Conservation (phyloP, 331 rosid species). For the Malus hybrid region DNA sequence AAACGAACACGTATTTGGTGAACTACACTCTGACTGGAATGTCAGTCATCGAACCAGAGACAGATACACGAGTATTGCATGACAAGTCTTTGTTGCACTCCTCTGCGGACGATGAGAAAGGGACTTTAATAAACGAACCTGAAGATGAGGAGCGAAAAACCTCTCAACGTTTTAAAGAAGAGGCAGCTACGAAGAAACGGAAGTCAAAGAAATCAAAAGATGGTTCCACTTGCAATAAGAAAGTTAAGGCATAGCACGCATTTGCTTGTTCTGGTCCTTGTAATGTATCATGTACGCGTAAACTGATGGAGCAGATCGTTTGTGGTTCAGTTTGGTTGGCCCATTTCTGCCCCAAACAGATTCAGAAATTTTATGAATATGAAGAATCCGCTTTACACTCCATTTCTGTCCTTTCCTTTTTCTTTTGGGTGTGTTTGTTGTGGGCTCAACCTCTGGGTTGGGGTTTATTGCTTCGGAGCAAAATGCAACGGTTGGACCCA, state of each 20-base stretch:
- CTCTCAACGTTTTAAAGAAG: constrained; percentile 20
- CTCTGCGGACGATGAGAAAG: constrained; percentile 10
- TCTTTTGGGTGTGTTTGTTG: too few relatives aligned
- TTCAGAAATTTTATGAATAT: too few relatives aligned
- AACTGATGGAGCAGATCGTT: too few relatives aligned
- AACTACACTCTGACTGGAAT: constrained; percentile 68
- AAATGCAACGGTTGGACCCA: too few relatives aligned
- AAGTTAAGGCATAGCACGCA: constrained; percentile 37
- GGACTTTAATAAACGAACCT: neutral
- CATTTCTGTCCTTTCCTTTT: too few relatives aligned
- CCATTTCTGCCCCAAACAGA: too few relatives aligned
- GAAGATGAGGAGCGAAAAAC: constrained; percentile 20
- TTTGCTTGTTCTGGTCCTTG: neutral
- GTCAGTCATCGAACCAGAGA: constrained; percentile 85
- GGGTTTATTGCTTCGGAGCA: too few relatives aligned
- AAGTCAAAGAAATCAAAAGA: constrained; percentile 57
- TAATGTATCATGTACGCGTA: too few relatives aligned
- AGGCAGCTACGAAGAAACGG: constrained; percentile 37
- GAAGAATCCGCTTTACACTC: too few relatives aligned
- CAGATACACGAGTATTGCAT: constrained; percentile 21
- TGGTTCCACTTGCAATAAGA: constrained; percentile 33
- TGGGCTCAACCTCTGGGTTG: too few relatives aligned
- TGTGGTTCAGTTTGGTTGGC: too few relatives aligned
- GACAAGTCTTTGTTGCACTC: constrained; percentile 22
- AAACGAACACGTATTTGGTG: constrained; percentile 65